Conservation (phyloP, 192 early-diverging fungal genomes). For the Spinellus fusiger region DNA sequence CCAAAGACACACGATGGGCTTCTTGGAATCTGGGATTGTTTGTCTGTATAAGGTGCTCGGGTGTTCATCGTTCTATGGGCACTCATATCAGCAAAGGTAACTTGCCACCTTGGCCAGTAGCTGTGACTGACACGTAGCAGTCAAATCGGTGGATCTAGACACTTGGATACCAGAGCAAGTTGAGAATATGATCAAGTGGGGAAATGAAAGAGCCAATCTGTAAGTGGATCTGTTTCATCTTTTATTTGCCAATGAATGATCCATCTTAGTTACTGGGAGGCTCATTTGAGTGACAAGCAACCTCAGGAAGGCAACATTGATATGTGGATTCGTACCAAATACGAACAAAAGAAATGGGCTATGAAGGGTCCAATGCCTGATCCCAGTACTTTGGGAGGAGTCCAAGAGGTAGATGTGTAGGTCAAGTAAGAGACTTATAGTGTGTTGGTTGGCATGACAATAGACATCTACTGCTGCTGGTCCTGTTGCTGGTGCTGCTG, state of each 20-base stretch:
- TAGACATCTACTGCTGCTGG: no score
- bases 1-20: constrained; percentile 62
- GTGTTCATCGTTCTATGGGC: constrained; percentile 76
- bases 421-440: neutral
- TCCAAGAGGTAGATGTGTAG: neutral
- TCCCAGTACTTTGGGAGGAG: constrained; percentile 51
- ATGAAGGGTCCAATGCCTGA: constrained; percentile 69
- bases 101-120: neutral
- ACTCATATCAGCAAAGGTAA: constrained; percentile 82
- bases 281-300: constrained; percentile 33
- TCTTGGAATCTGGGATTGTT: constrained; percentile 57
- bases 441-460: no score
- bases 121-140: constrained; percentile 30
- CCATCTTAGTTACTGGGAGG: constrained; percentile 45
- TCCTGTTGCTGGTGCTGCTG: no score
- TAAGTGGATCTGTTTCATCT: constrained; percentile 31
- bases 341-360: constrained; percentile 72
- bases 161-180: constrained; percentile 77
- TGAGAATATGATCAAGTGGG: constrained; percentile 74
- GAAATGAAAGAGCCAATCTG: constrained; percentile 64
- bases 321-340: constrained; percentile 72
- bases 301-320: constrained; percentile 58
- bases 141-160: constrained; percentile 82
- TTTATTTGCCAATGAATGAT: neutral
- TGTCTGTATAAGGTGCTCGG: constrained; percentile 60